Evolutionary conservation across 1,284 basidiomycete species (phyloP), one percentile per base, ranked within the genome.

Genomic region (Ceratobasidium sp.): DNA sequence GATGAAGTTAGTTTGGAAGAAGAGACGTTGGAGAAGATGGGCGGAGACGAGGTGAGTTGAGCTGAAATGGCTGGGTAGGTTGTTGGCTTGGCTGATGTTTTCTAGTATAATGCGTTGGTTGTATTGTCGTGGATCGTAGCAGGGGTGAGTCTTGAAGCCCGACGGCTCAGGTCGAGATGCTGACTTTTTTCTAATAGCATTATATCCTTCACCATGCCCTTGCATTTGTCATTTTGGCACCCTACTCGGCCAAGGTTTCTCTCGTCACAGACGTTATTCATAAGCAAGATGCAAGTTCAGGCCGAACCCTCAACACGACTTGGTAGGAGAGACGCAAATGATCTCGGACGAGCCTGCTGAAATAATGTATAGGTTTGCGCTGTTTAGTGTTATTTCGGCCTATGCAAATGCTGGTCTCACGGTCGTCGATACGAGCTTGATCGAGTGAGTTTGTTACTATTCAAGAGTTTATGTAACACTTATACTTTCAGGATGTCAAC

Each of bases 91-190:
- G 59, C 26, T 59, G 3, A 23, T 21, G 41, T 45, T 28, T 8
- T 36, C n/a, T 26, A 71, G 67, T 71, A 71, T 41, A 59, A 60
- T 28, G 67, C 67, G 6, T 28, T 71, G 28, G 57, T 60, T 18
- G 67, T 60, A 14, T 60, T 71, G 32, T 71, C 57, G 34, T 71
- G 67, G 67, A 71, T 71, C 30, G 57, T 71, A 18, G 55, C 43
- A 0, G 67, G 67, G 45, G 67, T 71, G 55, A 58, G 67, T 71
- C 23, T 60, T 9, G 16, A 16, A 32, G 32, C 4, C 36, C 34
- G 23, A 21, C 30, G 36, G 46, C 26, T 26, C 21, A 26, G 16
- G 2, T n/a, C 21, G 36, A 5, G 34, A 34, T 21, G n/a, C 23
- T 36, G 26, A 34, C 36, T 23, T 36, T n/a, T 28, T 3, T 48